These are phyloP conservation scores for Claviceps quebecensis DNA, from an alignment of 2,329 filamentous ascomycete species.

Conservation along the genomic window DNA sequence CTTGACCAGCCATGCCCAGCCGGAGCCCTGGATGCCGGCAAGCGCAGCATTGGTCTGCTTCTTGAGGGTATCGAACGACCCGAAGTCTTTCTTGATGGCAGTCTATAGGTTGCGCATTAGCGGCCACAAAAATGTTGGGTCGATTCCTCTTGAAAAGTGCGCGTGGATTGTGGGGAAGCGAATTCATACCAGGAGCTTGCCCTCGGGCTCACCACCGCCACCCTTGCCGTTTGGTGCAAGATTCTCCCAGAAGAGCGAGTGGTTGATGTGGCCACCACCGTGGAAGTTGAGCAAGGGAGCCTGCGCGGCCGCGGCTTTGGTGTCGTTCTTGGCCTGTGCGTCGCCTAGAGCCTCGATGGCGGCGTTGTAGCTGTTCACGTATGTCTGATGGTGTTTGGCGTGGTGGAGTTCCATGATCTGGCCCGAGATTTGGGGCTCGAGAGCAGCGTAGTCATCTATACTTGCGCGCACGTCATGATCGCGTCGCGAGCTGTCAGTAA, in stretches of 20 bases:
- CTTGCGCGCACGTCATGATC: not conserved
- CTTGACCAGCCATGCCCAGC: constrained; percentile 83
- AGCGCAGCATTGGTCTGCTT: constrained; percentile 56
- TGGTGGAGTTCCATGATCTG: constrained; percentile 97
- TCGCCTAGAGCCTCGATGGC: constrained; percentile 56
- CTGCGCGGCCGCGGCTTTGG: constrained; percentile 32
- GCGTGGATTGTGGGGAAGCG: not conserved
- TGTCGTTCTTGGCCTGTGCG: constrained; percentile 50
- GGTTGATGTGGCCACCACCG: constrained; percentile 75
- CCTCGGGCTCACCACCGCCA: constrained; percentile 44
- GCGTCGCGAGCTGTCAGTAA: not conserved
- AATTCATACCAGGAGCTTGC: constrained; percentile 41
- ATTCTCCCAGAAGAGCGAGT: constrained; percentile 77
- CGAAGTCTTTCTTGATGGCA: constrained; percentile 53
- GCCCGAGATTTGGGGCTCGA: constrained; percentile 71
- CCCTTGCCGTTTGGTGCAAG: constrained; percentile 53
- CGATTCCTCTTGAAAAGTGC: constrained; percentile 11
- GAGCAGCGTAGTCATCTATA: constrained; percentile 86
- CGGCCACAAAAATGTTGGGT: constrained; percentile 9
- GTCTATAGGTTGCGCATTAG: constrained; percentile 17
- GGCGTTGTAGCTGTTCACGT: constrained; percentile 79
- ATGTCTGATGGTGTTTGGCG: constrained; percentile 87
- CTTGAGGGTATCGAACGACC: constrained; percentile 48
- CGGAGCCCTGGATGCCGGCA: constrained; percentile 68
- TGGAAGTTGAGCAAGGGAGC: constrained; percentile 59